These are phyloP conservation scores for Pilasporangium apinafurcum DNA, from an alignment of 352 stramenopile genomes.

Conservation along the genomic window DNA sequence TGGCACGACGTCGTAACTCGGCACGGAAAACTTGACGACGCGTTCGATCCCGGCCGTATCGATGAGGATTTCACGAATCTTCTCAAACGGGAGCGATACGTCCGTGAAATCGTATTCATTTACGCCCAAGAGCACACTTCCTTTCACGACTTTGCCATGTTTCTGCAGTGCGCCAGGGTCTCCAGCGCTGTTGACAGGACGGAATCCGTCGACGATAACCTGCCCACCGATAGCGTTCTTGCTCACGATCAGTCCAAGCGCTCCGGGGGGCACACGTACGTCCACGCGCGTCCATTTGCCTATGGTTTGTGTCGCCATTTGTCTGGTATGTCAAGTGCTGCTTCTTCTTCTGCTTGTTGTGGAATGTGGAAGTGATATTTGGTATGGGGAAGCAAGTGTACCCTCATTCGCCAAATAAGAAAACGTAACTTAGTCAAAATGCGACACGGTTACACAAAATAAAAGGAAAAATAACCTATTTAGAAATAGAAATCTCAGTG, in stretches of 20 bases:
- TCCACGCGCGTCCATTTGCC: conserved; percentile 42
- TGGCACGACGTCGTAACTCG: conserved; percentile 15
- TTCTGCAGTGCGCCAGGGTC: conserved; percentile 34
- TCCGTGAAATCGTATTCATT: conserved; percentile 67
- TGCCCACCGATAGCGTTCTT: conserved; percentile 32
- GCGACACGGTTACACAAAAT: too few relatives aligned
- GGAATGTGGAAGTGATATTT: too few relatives aligned
- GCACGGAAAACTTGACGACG: conserved; percentile 61
- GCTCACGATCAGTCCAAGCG: conserved; percentile 74
- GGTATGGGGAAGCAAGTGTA: too few relatives aligned
- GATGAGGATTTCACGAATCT: conserved; percentile 67
- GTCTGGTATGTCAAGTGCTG: neutral
- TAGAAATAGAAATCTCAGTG: too few relatives aligned
- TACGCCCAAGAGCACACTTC: conserved; percentile 56
- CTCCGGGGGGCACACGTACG: conserved; percentile 54
- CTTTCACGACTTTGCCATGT: conserved; percentile 24
- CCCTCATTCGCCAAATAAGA: too few relatives aligned
- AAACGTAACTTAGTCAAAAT: too few relatives aligned
- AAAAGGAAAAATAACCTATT: too few relatives aligned
- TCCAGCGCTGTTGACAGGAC: conserved; percentile 33
- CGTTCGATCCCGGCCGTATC: conserved; percentile 48
- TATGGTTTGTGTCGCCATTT: too few relatives aligned
- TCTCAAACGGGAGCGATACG: conserved; percentile 42
- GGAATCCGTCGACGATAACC: conserved; percentile 76
- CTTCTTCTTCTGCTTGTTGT: too few relatives aligned